Evolutionary conservation across 331 rosid genomes (phyloP).

Genomic region (Quercus lobata): DNA sequence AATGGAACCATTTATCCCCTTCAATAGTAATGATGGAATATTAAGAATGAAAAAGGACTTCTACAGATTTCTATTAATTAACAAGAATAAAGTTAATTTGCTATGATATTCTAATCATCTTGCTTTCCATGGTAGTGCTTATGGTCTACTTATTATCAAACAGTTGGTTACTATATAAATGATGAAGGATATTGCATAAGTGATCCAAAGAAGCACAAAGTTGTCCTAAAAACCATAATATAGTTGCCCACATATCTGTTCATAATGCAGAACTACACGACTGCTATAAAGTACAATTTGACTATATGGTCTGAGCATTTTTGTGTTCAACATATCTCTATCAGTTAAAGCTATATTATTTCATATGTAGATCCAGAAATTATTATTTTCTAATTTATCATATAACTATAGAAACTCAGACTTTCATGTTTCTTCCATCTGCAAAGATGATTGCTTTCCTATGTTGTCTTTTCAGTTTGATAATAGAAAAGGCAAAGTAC

Average conservation of each 20-base stretch:
- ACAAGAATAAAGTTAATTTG: too few species aligned
- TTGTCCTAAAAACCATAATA: too few species aligned
- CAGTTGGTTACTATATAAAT: too few species aligned
- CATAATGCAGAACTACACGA: too few species aligned
- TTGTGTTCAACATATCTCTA: not conserved
- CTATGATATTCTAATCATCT: too few species aligned
- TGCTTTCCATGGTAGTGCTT: too few species aligned
- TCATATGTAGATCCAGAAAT: not conserved
- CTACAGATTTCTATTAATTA: not conserved
- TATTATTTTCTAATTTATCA: not conserved
- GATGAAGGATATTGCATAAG: too few species aligned
- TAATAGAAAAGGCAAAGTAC: slow-evolving; percentile 21
- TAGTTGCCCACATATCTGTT: too few species aligned
- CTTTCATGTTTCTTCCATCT: not conserved
- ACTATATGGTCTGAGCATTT: not conserved
- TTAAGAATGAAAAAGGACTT: not conserved
- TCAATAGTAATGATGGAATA: not conserved
- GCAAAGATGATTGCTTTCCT: not conserved
- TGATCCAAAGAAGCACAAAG: too few species aligned
- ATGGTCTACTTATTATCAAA: too few species aligned
- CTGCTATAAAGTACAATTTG: too few species aligned
- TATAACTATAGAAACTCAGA: not conserved
- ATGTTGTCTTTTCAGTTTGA: not conserved
- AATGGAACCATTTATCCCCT: not conserved
- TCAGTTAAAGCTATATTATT: not conserved